Conservation (phyloP, 225 moss, liverwort and hornwort species). For the Ulota crispa region DNA sequence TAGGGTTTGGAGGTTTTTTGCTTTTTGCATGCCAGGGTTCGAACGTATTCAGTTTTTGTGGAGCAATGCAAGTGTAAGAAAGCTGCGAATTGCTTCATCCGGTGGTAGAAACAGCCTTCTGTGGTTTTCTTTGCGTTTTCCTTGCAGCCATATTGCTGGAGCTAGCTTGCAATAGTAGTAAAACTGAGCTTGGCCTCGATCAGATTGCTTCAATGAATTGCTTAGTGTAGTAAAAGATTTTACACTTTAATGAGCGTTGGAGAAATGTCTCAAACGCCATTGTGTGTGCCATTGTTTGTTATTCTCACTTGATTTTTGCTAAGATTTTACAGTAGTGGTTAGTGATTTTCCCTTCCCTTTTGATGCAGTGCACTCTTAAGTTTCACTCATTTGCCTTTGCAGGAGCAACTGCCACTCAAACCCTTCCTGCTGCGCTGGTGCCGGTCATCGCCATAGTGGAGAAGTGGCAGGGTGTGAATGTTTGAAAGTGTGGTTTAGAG, state of each 20-base stretch:
- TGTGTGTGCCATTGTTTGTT: background rate
- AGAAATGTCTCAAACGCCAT: background rate
- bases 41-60: background rate
- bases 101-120: background rate
- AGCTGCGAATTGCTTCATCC: background rate
- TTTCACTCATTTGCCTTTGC: conserved; percentile 5
- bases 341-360: background rate
- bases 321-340: background rate
- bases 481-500: background rate
- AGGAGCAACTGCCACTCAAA: background rate
- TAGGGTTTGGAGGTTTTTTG: background rate
- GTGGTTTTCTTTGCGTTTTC: background rate
- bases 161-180: background rate
- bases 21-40: background rate
- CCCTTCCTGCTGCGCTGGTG: background rate
- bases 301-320: background rate
- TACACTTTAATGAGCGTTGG: background rate
- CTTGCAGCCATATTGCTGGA: background rate
- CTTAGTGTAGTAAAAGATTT: background rate
- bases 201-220: background rate
- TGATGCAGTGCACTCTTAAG: background rate
- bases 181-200: background rate
- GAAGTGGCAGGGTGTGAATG: conserved; percentile 2
- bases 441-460: background rate
- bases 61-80: background rate